Evolutionary conservation across 768 basidiomycete species (phyloP).

Genomic region (Agaricus subrufescens): DNA sequence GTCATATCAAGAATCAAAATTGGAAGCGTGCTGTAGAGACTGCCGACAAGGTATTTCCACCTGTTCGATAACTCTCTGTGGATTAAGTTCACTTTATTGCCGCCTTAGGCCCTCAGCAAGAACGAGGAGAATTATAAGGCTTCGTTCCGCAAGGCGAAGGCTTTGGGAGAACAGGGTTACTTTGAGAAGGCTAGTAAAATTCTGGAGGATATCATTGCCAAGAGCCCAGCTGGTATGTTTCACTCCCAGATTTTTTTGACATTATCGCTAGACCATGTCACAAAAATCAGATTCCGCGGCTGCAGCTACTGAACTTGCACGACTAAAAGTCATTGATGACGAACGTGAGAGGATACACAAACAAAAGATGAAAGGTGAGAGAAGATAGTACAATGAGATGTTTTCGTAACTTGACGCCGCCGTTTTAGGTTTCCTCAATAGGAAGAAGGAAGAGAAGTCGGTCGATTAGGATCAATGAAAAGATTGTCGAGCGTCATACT

Average conservation of each 20-base stretch:
- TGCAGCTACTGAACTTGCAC: constrained; percentile 60
- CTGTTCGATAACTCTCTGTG: background rate
- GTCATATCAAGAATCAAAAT: constrained; percentile 75
- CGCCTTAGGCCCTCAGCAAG: constrained; percentile 59
- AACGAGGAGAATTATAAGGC: constrained; percentile 78
- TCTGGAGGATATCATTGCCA: constrained; percentile 58
- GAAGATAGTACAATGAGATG: background rate
- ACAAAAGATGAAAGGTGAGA: constrained; percentile 69
- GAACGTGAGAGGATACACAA: constrained; percentile 62
- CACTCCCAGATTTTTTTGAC: background rate
- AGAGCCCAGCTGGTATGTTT: constrained; percentile 54
- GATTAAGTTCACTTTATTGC: background rate
- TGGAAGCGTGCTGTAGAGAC: constrained; percentile 77
- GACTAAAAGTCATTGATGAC: constrained; percentile 59
- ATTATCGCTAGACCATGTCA: background rate
- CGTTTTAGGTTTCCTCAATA: constrained; percentile 47
- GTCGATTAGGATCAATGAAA: constrained; percentile 19
- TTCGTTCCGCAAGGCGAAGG: constrained; percentile 77
- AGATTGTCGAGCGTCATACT: background rate
- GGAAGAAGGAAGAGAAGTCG: constrained; percentile 48
- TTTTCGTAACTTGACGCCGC: background rate
- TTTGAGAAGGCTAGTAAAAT: constrained; percentile 69
- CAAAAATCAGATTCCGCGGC: constrained; percentile 42
- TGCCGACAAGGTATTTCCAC: constrained; percentile 58
- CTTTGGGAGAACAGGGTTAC: constrained; percentile 69